These are phyloP conservation scores for Blastobotrys muscicola DNA, from an alignment of 805 yeast species.

Conservation along the genomic window DNA sequence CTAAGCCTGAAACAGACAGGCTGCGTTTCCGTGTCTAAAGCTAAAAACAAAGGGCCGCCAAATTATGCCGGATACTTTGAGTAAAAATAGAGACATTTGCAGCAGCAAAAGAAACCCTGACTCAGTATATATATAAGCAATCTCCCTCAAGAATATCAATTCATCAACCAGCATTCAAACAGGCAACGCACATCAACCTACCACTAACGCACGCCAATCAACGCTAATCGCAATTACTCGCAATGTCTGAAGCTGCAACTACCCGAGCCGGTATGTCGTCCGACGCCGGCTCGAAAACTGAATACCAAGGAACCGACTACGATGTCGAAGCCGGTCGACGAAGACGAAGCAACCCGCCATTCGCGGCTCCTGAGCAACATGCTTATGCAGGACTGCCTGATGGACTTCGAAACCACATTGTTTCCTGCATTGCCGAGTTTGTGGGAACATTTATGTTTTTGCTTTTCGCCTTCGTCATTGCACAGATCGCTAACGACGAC, in stretches of 20 bases:
- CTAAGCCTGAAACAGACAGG: no score
- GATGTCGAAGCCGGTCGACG: constrained; percentile 1
- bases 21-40: no score
- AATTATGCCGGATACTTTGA: no score
- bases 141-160: no score
- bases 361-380: background rate
- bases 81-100: no score
- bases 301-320: background rate
- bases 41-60: no score
- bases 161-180: no score
- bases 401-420: constrained; percentile 45
- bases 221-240: background rate
- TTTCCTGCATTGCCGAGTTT: constrained; percentile 73
- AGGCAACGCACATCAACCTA: no score
- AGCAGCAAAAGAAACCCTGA: no score
- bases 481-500: constrained; percentile 69
- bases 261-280: background rate
- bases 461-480: constrained; percentile 74
- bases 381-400: constrained; percentile 31
- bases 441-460: constrained; percentile 79
- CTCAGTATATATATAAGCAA: no score
- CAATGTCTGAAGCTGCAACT: constrained; percentile 1
- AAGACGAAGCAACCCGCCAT: background rate
- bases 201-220: no score
- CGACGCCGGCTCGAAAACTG: background rate